Evolutionary conservation across 1,139 yeast species (phyloP), one percentile per base, ranked within the genome.

Genomic region (Candida gigantensis): DNA sequence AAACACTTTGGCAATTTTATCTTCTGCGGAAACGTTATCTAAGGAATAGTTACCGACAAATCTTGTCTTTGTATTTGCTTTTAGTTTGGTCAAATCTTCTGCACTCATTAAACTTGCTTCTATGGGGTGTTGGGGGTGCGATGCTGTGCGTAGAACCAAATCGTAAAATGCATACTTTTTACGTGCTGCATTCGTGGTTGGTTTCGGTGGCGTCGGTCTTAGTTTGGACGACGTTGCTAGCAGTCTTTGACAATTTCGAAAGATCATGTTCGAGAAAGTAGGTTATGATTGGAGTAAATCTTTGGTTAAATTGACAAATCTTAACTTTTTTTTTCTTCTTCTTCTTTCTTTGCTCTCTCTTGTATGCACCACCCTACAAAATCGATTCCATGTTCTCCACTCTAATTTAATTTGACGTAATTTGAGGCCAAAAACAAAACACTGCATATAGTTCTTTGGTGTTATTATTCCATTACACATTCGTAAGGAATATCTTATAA

Each of bases 1-100:
- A 57, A 80, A 80, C 2, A 79, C 73, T 37, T 56, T 61, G 14
- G 61, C 60, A 49, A 79, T 73, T 37, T 77, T 62, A 38, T 77
- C 74, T 42, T 75, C 77, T 0, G 76, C 65, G 0, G 77, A 55
- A 13, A 50, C 47, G 1, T 49, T 41, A 25, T 68, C 61, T 5
- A 63, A 51, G 3, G 52, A 44, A 30, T 72, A 66, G 44, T 71
- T 74, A 1, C 84, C 84, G 51, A 72, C 77, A 45, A 72, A 74
- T 6, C 60, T 48, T 2, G 56, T 55, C 28, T 49, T 52, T 13
- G 61, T 52, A 6, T 45, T 37, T 21, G 49, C 46, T 40, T 51
- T 50, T 28, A 62, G 47, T 35, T 49, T 46, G 10, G 28, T 31
- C 17, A 54, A 45, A 18, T 61, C 62, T 16, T 40, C 16, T 2